These are phyloP conservation scores for Debaryomyces psychrophilus DNA, from an alignment of 1,139 yeast genomes.

Conservation along the genomic window DNA sequence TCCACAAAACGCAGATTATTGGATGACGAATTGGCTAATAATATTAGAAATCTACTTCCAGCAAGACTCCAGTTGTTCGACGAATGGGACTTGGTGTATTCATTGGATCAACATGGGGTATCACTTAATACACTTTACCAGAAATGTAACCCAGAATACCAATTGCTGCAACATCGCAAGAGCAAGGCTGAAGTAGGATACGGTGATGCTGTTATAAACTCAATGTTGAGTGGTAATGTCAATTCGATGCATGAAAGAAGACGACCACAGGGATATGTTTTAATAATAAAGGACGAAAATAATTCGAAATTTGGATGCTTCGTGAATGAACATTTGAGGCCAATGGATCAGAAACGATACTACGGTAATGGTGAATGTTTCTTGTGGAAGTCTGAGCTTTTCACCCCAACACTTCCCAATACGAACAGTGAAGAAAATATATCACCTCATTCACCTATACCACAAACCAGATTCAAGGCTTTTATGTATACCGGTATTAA, in stretches of 20 bases:
- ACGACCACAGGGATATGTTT: conserved; percentile 66
- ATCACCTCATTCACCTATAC: neutral
- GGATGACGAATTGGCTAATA: conserved; percentile 65
- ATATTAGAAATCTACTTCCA: conserved; percentile 73
- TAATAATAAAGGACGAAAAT: conserved; percentile 65
- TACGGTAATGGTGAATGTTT: conserved; percentile 96
- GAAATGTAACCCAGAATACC: conserved; percentile 38
- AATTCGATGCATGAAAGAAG: conserved; percentile 22
- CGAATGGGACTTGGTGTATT: conserved; percentile 77
- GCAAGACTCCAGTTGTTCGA: conserved; percentile 75
- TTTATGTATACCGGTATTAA: conserved; percentile 88
- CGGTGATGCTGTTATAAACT: conserved; percentile 39
- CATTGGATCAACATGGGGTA: conserved; percentile 90
- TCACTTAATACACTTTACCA: conserved; percentile 74
- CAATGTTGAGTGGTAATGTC: conserved; percentile 34
- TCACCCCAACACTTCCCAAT: conserved; percentile 1
- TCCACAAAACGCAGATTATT: conserved; percentile 62
- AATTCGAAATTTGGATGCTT: conserved; percentile 82
- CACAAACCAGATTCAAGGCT: conserved; percentile 60
- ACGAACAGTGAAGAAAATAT: conserved; percentile 10
- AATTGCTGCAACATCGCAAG: conserved; percentile 26
- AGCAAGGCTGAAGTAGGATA: conserved; percentile 34
- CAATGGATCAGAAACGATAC: conserved; percentile 71
- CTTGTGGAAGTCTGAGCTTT: conserved; percentile 69
- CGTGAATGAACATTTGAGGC: conserved; percentile 71